These are phyloP conservation scores for Penicillium sp. DNA, from an alignment of 2,329 filamentous ascomycete species.

Conservation along the genomic window DNA sequence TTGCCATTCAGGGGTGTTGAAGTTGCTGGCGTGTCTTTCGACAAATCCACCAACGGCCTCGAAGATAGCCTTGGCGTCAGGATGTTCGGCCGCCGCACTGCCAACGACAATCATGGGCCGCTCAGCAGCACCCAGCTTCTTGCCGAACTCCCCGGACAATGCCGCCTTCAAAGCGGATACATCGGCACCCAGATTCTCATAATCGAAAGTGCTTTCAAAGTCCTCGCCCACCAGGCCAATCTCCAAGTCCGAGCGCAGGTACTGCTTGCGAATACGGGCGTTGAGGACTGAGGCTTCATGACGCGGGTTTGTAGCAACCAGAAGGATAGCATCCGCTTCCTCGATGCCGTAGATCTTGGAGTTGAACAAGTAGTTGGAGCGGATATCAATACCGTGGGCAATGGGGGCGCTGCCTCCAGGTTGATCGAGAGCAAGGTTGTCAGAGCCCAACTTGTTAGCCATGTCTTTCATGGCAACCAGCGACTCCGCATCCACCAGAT, in stretches of 20 bases:
- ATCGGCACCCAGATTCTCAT: slow-evolving; percentile 79
- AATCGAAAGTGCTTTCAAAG: slow-evolving; percentile 93
- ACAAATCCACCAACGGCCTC: slow-evolving; percentile 86
- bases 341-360: slow-evolving; percentile 90
- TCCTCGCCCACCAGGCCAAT: slow-evolving; percentile 84
- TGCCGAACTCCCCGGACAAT: slow-evolving; percentile 79
- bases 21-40: slow-evolving; percentile 85
- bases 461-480: slow-evolving; percentile 96
- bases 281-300: slow-evolving; percentile 95
- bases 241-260: slow-evolving; percentile 89
- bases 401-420: slow-evolving; percentile 75
- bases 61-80: slow-evolving; percentile 86
- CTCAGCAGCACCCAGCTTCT: slow-evolving; percentile 83
- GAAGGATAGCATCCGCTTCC: slow-evolving; percentile 83
- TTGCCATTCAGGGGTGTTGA: slow-evolving; percentile 87
- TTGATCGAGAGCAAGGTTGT: slow-evolving; percentile 90
- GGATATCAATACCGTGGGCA: slow-evolving; percentile 86
- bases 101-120: slow-evolving; percentile 95
- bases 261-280: slow-evolving; percentile 95
- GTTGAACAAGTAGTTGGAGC: slow-evolving; percentile 95
- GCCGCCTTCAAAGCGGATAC: slow-evolving; percentile 75
- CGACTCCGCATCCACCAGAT: slow-evolving; percentile 85
- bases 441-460: slow-evolving; percentile 91
- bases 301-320: slow-evolving; percentile 90
- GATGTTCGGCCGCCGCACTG: slow-evolving; percentile 83